Percentiles rank a stretch among this genome's conserved stretches.
Evolutionary conservation across 352 stramenopile genomes (phyloP).

Genomic region (Globisporangium orthogonon): DNA sequence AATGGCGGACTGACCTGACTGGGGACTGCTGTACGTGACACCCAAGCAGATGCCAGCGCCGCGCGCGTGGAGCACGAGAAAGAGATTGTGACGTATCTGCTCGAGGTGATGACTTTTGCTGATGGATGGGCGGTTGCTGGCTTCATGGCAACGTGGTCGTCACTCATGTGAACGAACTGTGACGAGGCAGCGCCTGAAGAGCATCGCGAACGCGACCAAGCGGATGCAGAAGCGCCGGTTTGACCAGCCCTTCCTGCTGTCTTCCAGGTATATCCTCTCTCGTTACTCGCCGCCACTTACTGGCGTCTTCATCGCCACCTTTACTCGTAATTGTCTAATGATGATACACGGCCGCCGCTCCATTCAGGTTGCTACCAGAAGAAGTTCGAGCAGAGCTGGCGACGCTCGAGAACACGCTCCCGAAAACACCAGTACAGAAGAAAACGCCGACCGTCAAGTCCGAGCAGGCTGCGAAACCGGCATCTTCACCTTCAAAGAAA

Average conservation of each 20-base stretch:
- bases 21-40: background rate
- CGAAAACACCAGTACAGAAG: conserved; percentile 16
- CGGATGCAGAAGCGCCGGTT: conserved; percentile 69
- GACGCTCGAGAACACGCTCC: conserved; percentile 39
- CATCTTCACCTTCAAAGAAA: background rate
- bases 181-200: conserved; percentile 46
- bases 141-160: no score
- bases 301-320: background rate
- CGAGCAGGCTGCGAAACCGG: background rate
- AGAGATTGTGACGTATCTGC: conserved; percentile 65
- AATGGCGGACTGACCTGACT: no score
- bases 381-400: conserved; percentile 43
- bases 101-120: conserved; percentile 31
- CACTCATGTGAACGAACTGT: no score
- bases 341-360: no score
- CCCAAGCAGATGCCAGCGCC: background rate
- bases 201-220: conserved; percentile 51
- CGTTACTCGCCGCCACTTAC: no score
- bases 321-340: background rate
- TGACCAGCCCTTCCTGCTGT: conserved; percentile 60
- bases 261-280: conserved; percentile 26
- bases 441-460: conserved; percentile 8
- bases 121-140: no score
- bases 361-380: conserved; percentile 50
- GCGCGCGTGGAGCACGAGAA: conserved; percentile 44